Conservation (phyloP, 805 yeast species). For the Millerozyma miso region DNA sequence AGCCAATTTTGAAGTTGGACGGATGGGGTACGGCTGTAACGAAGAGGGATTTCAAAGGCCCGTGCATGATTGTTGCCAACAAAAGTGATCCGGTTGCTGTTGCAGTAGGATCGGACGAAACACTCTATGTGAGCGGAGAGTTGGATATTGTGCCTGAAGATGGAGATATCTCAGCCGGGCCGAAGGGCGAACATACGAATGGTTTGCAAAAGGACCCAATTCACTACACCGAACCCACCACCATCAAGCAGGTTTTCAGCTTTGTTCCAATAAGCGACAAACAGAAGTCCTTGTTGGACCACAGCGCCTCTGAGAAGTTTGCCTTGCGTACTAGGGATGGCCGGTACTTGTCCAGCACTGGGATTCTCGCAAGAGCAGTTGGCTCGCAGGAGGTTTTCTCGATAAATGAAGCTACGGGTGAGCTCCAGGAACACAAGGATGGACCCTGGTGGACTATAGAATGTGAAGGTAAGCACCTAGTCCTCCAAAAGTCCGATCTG, state of each 20-base stretch:
- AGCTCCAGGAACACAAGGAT: neutral
- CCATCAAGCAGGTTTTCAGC: slow-evolving; percentile 4
- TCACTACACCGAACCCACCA: slow-evolving; percentile 3
- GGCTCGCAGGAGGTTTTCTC: slow-evolving; percentile 3
- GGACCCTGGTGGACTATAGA: slow-evolving; percentile 3
- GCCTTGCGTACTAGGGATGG: slow-evolving; percentile 1
- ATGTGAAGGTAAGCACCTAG: neutral
- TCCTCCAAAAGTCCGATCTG: too few relatives aligned
- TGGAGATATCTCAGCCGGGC: neutral
- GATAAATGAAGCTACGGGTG: neutral
- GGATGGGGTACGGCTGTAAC: slow-evolving; percentile 8
- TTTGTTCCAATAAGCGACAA: slow-evolving; percentile 4
- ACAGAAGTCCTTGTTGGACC: slow-evolving; percentile 1
- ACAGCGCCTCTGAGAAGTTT: neutral
- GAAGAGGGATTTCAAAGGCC: slow-evolving; percentile 9
- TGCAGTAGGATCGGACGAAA: neutral
- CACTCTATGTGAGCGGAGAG: neutral
- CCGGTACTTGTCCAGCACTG: slow-evolving; percentile 4
- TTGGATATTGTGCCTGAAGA: neutral
- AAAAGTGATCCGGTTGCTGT: neutral
- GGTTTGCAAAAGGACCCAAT: neutral
- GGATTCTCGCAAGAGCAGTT: slow-evolving; percentile 1
- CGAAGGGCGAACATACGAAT: neutral
- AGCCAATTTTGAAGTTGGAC: neutral
- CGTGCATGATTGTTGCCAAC: slow-evolving; percentile 6